Base-by-base conservation (phyloP, 129 eudicot genomes). In the Cynara cardunculus region DNA sequence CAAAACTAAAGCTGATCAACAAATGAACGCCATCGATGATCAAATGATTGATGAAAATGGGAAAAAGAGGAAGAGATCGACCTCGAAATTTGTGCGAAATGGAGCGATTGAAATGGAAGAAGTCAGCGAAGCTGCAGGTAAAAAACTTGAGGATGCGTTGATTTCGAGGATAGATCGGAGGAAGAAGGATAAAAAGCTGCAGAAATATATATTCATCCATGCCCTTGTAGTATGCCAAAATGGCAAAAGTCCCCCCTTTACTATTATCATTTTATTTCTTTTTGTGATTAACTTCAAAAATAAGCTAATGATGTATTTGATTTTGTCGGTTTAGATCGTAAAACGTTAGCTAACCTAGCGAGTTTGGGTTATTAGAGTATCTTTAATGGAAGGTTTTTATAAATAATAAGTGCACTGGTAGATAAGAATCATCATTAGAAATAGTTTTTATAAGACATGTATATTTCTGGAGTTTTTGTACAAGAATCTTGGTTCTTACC, bases 171-270 rank as follows among this genome's bases (percentile, higher is more conserved):
- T 80, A 80, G 83, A 80, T 80, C 83, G 78, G 64, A 72, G 64
- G 78, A 80, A 35, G 83, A 71, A 53, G 59, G 77, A 32, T 79
- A 56, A 80, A 77, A 80, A 80, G 83, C 83, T 80, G 83, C 83
- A 44, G 25, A 74, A 71, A 10, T 16, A 19, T 56, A n/a, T 32
- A 56, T 6, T 9, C 0, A 27, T 31, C 25, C 5, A 19, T n/a
- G 14, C 10, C 83, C 78, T 35, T 16, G 21, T 56, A 59, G 21
- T 80, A 53, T 80, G 1, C 19, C 5, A 3, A 59, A 59, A 16
- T 71, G 16, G 61, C 62, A 21, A 10, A 4, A 3, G 9, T 32
- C n/a, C 22, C 1, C 34, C 71, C 83, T 19, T 62, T 21, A 62
- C 68, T 59, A 5, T 59, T 21, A 59, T 59, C 66, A 59, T 59